Evolutionary conservation across 768 basidiomycete species (phyloP).

Genomic region (Cystobasidium tubakii): DNA sequence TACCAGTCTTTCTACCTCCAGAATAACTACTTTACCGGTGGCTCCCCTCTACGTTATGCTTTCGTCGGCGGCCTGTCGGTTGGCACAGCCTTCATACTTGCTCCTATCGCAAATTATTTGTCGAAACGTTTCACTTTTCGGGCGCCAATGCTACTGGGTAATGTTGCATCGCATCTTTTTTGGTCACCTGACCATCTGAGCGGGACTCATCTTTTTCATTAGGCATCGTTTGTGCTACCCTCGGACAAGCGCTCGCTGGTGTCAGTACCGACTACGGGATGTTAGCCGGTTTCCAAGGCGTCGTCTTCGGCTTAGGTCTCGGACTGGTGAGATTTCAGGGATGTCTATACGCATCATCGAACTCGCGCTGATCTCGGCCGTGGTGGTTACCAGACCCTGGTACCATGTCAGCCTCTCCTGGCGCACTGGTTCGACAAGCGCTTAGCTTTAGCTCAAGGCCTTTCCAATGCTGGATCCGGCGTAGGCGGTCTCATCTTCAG

Average conservation of each 20-base stretch:
- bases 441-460: conserved; percentile 38
- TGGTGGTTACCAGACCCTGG: conserved; percentile 1
- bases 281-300: conserved; percentile 42
- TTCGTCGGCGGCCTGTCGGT: conserved; percentile 43
- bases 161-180: not conserved
- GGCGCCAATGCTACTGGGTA: conserved; percentile 41
- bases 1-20: conserved; percentile 27
- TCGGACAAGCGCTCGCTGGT: conserved; percentile 41
- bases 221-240: conserved; percentile 32
- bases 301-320: conserved; percentile 43
- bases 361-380: not conserved
- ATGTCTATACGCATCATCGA: not conserved
- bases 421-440: conserved; percentile 45
- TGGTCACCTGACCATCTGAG: not conserved
- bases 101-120: conserved; percentile 43
- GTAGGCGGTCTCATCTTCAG: conserved; percentile 44
- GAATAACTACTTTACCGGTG: conserved; percentile 40
- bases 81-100: conserved; percentile 39
- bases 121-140: conserved; percentile 37
- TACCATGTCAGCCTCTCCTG: conserved; percentile 39
- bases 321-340: conserved; percentile 24
- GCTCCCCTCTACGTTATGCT: conserved; percentile 41
- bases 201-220: not conserved
- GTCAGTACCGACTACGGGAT: conserved; percentile 40
- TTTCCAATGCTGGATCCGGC: conserved; percentile 46